Base-by-base conservation (phyloP, 2,329 filamentous ascomycete species). In the Talaromyces amestolkiae region DNA sequence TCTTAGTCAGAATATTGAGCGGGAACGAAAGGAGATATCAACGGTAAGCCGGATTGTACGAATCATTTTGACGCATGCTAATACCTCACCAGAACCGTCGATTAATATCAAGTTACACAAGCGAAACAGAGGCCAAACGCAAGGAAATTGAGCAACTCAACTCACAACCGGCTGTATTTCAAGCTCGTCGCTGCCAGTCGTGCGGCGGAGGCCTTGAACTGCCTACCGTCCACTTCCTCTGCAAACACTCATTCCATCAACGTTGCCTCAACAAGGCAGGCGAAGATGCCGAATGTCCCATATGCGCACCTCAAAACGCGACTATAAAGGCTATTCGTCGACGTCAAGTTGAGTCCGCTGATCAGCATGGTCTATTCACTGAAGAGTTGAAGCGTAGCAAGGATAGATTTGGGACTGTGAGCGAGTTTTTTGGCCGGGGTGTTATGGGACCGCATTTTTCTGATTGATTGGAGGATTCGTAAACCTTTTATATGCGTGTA, bases 221-320 rank as follows among this genome's bases (percentile, higher is more conserved):
- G 13, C 95, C 95, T 0, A 91, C 89, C 0, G 93, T 99, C 58
- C 95, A 99, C 75, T 99, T 99, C 76, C 79, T 99, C 68, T 99
- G 95, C 82, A 97, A 96, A 77, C 95, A 99, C 77, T 93, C 90
- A 67, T 99, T 97, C 83, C 95, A 99, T 75, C 92, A 96, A 79
- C 85, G 91, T 54, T 99, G 94, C 77, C 81, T 99, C 49, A 91
- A 91, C 74, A 82, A 83, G 5, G 82, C 82, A 11, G 88, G 89
- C 61, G 83, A 86, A 10, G 83, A 87, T 45, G 85, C 89, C 0
- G 93, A 97, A 77, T 99, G 95, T 75, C 93, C 94, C 10, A 85
- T 92, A 39, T 99, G 95, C 73, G 88, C 91, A 31, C 84, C 87
- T 22, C 89, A 91, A 67, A 97, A 98, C 73, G 88, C 92, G 24